Evolutionary conservation across 352 stramenopile genomes (phyloP), one percentile per base, ranked within the genome.

Genomic region (Globisporangium cederbergense): DNA sequence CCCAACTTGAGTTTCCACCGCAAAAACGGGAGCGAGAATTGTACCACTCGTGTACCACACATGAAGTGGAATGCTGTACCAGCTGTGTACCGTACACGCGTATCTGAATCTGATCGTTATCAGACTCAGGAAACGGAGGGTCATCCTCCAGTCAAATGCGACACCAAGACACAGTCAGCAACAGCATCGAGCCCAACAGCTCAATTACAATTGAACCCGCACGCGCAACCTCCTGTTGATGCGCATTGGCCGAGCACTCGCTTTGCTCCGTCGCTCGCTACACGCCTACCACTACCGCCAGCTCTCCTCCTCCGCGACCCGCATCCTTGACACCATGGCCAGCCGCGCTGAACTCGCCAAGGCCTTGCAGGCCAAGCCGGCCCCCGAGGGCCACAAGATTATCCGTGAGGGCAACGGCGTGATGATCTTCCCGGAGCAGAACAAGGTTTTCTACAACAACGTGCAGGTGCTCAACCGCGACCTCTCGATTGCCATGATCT

Each of bases 391-490:
- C 55, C 82, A 93, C 74, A 92, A 96, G 67, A 92, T 95, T 74
- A 96, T 96, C 64, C 87, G 85, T 55, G 88, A 96, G 67, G 92
- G 92, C 62, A 83, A 91, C 67, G 90, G 87, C 62, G 93, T 96
- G 56, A 97, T 97, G 77, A 85, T 96, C 70, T 97, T 96, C 69
- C 84, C 86, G 5, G 82, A 92, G 69, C 78, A 90, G 64, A 96
- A 95, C 73, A 89, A 95, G 65, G 91, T 97, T 28, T 97, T 97
- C 65, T 97, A 97, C 77, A 97, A 97, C 76, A 91, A 93, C 64
- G 90, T 96, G 51, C 88, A 96, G 79, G 97, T 99, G 56, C 95
- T 99, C 64, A 99, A 99, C 83, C 95, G 98, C 54, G 98, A 99
- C 80, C 78, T 99, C 47, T 98, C 86, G 11, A 98, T 99, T 67